phyloP scores from a whole-genome alignment of 768 basidiomycete genomes.

The Calocybe gangraenosa region DNA sequence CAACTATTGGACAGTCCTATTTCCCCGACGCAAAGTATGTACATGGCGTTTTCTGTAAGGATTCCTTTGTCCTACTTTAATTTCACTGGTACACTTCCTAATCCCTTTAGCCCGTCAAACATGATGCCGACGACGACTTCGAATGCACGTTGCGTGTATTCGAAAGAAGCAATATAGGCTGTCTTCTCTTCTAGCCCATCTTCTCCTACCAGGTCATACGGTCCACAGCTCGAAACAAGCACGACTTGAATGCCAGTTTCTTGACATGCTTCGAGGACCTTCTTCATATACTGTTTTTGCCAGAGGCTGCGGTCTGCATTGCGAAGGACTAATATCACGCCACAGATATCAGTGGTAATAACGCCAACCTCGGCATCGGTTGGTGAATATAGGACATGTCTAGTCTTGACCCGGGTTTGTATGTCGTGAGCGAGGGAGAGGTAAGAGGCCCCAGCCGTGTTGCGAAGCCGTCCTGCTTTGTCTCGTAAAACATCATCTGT shows the following conservation, averaged over 20 bases:
- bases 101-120: conserved; percentile 29
- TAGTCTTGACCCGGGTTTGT: conserved; percentile 23
- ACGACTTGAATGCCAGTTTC: conserved; percentile 33
- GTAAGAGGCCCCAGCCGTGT: conserved; percentile 58
- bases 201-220: conserved; percentile 50
- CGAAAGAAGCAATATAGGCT: conserved; percentile 50
- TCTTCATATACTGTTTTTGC: conserved; percentile 42
- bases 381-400: conserved; percentile 45
- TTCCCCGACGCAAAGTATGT: not conserved
- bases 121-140: conserved; percentile 39
- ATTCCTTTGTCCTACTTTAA: conserved; percentile 30
- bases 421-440: conserved; percentile 42
- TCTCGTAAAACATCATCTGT: conserved; percentile 40
- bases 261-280: conserved; percentile 18
- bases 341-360: conserved; percentile 16
- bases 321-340: conserved; percentile 52
- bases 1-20: not conserved
- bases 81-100: conserved; percentile 17
- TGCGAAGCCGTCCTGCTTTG: conserved; percentile 38
- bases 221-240: conserved; percentile 58
- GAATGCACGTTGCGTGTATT: conserved; percentile 52
- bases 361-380: conserved; percentile 6
- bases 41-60: not conserved
- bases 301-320: conserved; percentile 51
- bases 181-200: conserved; percentile 20